Evolutionary conservation across 2,329 filamentous ascomycete species (phyloP).

Genomic region (Boeremia exigua): DNA sequence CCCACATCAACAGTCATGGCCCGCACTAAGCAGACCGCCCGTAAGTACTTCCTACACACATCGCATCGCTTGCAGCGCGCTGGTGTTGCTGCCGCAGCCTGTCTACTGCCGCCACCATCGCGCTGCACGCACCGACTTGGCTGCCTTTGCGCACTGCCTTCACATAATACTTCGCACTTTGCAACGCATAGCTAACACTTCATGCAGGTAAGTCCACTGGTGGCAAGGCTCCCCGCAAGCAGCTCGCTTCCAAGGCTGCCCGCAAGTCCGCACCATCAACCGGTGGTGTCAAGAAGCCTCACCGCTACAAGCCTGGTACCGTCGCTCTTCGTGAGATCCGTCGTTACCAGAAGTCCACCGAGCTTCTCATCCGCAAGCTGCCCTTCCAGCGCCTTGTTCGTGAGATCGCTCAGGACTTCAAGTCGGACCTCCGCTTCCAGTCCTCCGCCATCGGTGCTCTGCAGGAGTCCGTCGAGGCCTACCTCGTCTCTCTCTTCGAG

Average conservation of each 20-base stretch:
- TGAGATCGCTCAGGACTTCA: slow-evolving; percentile 72
- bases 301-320: slow-evolving; percentile 67
- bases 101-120: slow-evolving; percentile 23
- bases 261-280: slow-evolving; percentile 98
- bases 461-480: slow-evolving; percentile 95
- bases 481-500: slow-evolving; percentile 94
- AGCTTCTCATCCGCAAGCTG: slow-evolving; percentile 81
- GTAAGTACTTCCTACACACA: slow-evolving; percentile 50
- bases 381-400: slow-evolving; percentile 81
- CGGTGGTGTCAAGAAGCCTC: slow-evolving; percentile 69
- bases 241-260: slow-evolving; percentile 98
- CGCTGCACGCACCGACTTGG: slow-evolving; percentile 19
- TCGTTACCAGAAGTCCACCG: slow-evolving; percentile 86
- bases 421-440: slow-evolving; percentile 87
- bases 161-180: slow-evolving; percentile 7
- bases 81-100: slow-evolving; percentile 22
- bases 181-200: slow-evolving; percentile 36
- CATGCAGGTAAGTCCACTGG: slow-evolving; percentile 72
- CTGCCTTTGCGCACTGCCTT: slow-evolving; percentile 7
- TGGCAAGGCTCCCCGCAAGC: slow-evolving; percentile 83
- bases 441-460: slow-evolving; percentile 91
- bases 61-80: slow-evolving; percentile 25
- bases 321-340: slow-evolving; percentile 90
- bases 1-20: slow-evolving; percentile 50
- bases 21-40: slow-evolving; percentile 63